Evolutionary conservation across 192 early-diverging fungal species (phyloP), one percentile per base, ranked within the genome.

Genomic region (Coemansia sp.): DNA sequence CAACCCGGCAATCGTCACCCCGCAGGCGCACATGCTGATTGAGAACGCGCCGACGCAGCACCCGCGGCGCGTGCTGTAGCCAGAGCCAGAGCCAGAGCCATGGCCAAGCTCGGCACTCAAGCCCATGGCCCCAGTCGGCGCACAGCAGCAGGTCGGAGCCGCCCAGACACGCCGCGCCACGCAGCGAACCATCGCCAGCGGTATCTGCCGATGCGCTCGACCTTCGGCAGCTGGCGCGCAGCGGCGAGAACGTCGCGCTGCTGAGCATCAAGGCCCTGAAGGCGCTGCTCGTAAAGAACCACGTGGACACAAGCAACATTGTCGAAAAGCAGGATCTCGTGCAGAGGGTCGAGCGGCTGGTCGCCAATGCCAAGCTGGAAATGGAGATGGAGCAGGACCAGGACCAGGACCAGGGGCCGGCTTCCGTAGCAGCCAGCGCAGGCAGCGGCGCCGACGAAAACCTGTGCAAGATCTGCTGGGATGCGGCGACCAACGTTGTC

Each of bases 1-100:
- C 63, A 98, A 98, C 69, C 96, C 96, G n/a, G 94, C 96, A 0
- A 93, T 98, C 63, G 94, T 98, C 49, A 94, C 95, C 1, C 94
- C 96, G 4, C 87, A 95, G 65, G 89, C 90, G n/a, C 93, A 94
- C 82, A 94, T 95, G 92, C 75, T 96, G 29, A 85, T 94, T 23
- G 93, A 95, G 51, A 84, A 82, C 53, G 84, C 87, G 34, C 92
- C 94, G 4, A 83, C 87, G 20, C 85, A 86, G 65, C 82, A 89
- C 36, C 93, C 92, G 22, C 83, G 93, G 56, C 86, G 94, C 45
- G 94, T 91, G 10, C 82, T 97, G 54, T 4, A 49, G n/a, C 47
- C 47, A 49, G 47, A 18, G 47, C 47, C 47, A 49, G 47, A n/a
- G n/a, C n/a, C n/a, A n/a, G n/a, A n/a, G n/a, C n/a, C n/a, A n/a